Evolutionary conservation across 441 rosid genomes (phyloP).

Genomic region (Biscutella laevigata): DNA sequence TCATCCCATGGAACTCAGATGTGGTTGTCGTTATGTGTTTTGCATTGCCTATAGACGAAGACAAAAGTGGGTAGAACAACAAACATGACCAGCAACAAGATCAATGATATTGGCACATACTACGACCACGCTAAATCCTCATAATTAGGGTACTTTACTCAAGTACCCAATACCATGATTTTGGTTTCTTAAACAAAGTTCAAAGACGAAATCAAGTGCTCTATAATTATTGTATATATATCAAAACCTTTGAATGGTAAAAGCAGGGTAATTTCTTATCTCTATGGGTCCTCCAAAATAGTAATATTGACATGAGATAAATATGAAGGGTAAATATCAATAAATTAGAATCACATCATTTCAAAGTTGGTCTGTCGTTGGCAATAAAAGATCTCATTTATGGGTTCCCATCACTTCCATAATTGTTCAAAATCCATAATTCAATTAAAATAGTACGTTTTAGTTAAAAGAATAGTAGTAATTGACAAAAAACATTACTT

Average conservation of each 20-base stretch:
- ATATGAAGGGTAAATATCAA: neutral
- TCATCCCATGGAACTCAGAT: slow-evolving; percentile 70
- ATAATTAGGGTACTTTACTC: slow-evolving; percentile 30
- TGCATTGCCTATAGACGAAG: slow-evolving; percentile 60
- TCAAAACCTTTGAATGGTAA: too few species aligned
- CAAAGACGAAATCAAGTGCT: neutral
- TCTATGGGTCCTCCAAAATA: neutral
- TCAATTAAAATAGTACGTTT: neutral
- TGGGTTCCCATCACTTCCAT: neutral
- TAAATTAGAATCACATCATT: slow-evolving; percentile 10
- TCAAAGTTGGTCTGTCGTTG: slow-evolving; percentile 12
- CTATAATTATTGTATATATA: too few species aligned
- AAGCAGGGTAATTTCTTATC: neutral
- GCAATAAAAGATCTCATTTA: slow-evolving; percentile 9
- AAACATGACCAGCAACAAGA: slow-evolving; percentile 57
- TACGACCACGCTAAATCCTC: slow-evolving; percentile 63
- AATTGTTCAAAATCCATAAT: neutral
- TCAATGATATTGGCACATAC: slow-evolving; percentile 59
- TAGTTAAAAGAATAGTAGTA: neutral
- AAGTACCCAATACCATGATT: neutral
- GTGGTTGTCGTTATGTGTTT: slow-evolving; percentile 37
- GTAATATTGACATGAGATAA: neutral
- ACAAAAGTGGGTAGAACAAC: slow-evolving; percentile 57
- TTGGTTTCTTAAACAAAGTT: neutral
- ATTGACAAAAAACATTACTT: too few species aligned